A percentile compares a stretch with the other conserved stretches of the same genome.
These are phyloP conservation scores for Trematosphaeria pertusa DNA, from an alignment of 2,329 filamentous ascomycete species.

Conservation along the genomic window DNA sequence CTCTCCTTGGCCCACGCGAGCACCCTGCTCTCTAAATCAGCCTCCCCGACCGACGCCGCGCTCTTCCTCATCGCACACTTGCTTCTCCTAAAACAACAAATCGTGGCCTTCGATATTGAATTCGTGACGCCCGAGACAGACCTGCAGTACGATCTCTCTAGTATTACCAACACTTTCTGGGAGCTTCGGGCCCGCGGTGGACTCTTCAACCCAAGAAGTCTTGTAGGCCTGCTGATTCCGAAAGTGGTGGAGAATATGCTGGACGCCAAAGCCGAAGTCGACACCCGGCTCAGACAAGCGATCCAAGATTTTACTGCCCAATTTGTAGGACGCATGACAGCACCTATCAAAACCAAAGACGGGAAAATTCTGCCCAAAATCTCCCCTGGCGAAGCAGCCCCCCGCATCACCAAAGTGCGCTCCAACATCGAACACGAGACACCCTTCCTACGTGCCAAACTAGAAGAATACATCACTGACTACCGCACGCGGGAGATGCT, in stretches of 20 bases:
- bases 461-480: conserved; percentile 71
- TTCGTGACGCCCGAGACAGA: conserved; percentile 67
- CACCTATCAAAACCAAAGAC: conserved; percentile 45
- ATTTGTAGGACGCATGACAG: conserved; percentile 65
- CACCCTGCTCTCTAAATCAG: conserved; percentile 69
- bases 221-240: conserved; percentile 67
- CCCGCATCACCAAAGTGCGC: conserved; percentile 55
- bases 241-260: conserved; percentile 75
- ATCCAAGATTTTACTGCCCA: conserved; percentile 71
- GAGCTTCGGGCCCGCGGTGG: conserved; percentile 70
- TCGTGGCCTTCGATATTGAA: conserved; percentile 94
- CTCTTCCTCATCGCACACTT: conserved; percentile 95
- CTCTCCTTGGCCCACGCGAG: conserved; percentile 81
- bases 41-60: conserved; percentile 75
- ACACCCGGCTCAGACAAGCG: conserved; percentile 66
- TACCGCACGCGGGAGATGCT: conserved; percentile 70
- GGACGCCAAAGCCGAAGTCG: conserved; percentile 72
- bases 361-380: conserved; percentile 27
- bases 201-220: conserved; percentile 69
- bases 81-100: conserved; percentile 92
- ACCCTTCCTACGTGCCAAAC: conserved; percentile 60
- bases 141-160: conserved; percentile 71
- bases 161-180: conserved; percentile 70
- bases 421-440: conserved; percentile 65
- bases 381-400: conserved; percentile 31